phyloP scores from a whole-genome alignment of 306 rosid species.

The Quercus parvula region DNA sequence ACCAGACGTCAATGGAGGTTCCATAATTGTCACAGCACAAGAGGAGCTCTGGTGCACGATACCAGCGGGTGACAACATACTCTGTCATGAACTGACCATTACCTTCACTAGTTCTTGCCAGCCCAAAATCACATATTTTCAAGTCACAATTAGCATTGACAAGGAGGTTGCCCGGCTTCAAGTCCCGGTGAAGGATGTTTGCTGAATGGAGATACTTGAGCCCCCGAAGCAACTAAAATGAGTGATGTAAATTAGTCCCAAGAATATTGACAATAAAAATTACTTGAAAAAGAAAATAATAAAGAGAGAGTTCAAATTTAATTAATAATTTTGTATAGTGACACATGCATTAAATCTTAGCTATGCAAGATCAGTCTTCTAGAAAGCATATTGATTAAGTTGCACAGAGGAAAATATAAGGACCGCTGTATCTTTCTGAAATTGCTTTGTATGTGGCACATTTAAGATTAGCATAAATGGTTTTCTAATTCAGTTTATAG shows the following conservation, averaged over 20 bases:
- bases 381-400: background rate
- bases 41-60: constrained; percentile 92
- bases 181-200: constrained; percentile 81
- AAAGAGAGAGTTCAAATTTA: background rate
- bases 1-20: constrained; percentile 89
- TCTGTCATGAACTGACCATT: constrained; percentile 79
- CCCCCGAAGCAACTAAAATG: constrained; percentile 69
- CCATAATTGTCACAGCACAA: constrained; percentile 79
- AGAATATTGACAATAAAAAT: background rate
- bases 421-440: no score
- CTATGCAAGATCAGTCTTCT: background rate
- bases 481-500: background rate
- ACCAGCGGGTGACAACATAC: constrained; percentile 93
- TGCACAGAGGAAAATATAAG: no score
- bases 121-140: constrained; percentile 88
- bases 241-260: constrained; percentile 23
- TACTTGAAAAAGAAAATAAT: background rate
- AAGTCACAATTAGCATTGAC: constrained; percentile 70
- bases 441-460: no score
- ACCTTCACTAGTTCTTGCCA: constrained; percentile 68
- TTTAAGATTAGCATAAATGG: no score
- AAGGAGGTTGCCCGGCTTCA: constrained; percentile 88
- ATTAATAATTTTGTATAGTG: background rate
- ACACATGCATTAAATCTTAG: background rate
- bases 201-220: constrained; percentile 86